These are phyloP conservation scores for Hypoxylon crocopeplum DNA, from an alignment of 495 filamentous ascomycete genomes.

Conservation along the genomic window DNA sequence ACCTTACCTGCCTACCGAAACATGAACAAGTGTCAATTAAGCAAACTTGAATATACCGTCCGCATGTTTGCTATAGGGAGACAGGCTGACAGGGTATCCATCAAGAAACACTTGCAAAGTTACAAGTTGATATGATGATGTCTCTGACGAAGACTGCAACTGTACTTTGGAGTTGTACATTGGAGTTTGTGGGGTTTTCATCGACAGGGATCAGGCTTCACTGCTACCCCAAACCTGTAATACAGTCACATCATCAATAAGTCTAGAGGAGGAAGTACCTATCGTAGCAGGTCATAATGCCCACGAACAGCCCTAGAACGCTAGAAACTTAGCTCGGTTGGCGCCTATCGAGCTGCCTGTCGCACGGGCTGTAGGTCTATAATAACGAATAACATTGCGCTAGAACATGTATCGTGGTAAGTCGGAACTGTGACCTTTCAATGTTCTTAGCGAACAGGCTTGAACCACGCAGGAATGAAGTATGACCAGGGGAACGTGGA, in stretches of 20 bases:
- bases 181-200: no score
- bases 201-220: constrained; percentile 12
- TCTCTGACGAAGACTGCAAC: constrained; percentile 12
- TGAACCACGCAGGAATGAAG: constrained; percentile 5
- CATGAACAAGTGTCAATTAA: neutral
- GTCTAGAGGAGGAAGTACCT: no score
- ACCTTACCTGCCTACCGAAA: constrained; percentile 6
- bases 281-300: no score
- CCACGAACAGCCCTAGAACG: no score
- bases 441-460: constrained; percentile 4
- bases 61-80: constrained; percentile 20
- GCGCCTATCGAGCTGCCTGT: constrained; percentile 5
- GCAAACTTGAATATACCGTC: constrained; percentile 22
- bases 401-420: no score
- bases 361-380: neutral
- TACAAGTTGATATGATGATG: constrained; percentile 4
- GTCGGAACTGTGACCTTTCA: no score
- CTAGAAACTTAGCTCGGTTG: no score
- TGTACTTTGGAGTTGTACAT: neutral
- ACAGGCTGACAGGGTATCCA: constrained; percentile 4
- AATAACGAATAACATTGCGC: neutral
- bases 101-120: constrained; percentile 7
- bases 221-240: constrained; percentile 19
- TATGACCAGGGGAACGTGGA: neutral
- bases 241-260: no score